A percentile compares a stretch with the other conserved stretches of the same genome.
Conservation (phyloP, 495 filamentous ascomycete species). For the Ramalina peruviana region DNA sequence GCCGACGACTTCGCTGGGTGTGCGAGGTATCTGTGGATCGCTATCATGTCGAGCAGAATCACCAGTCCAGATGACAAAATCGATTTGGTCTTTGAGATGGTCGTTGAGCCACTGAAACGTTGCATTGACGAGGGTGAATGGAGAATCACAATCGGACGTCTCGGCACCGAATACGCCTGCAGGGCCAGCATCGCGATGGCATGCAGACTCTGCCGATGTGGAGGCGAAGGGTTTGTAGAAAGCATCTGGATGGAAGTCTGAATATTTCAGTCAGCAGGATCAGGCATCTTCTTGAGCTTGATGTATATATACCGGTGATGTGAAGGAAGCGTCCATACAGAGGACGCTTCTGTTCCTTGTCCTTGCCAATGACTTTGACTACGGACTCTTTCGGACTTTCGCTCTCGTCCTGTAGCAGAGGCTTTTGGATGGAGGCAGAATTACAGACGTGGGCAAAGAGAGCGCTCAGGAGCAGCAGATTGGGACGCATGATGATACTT, state of each 20-base stretch:
- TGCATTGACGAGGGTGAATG: constrained; percentile 63
- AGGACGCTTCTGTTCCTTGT: constrained; percentile 14
- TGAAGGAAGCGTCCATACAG: constrained; percentile 82
- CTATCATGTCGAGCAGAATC: constrained; percentile 93
- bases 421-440: no score
- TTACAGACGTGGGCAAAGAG: no score
- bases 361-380: not conserved
- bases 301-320: constrained; percentile 58
- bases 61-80: constrained; percentile 97
- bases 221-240: constrained; percentile 69
- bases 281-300: not conserved
- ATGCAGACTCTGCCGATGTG: constrained; percentile 47
- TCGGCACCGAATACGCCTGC: constrained; percentile 75
- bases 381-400: not conserved
- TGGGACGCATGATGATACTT: no score
- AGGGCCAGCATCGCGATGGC: constrained; percentile 64
- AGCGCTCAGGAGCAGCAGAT: no score
- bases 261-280: not conserved
- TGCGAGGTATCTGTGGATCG: constrained; percentile 72
- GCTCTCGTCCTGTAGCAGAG: no score
- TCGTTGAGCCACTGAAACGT: constrained; percentile 88
- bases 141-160: constrained; percentile 78
- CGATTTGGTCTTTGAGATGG: constrained; percentile 68
- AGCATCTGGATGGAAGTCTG: constrained; percentile 82
- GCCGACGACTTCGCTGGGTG: constrained; percentile 52